Evolutionary conservation across 257 asterid genomes (phyloP), one percentile per base, ranked within the genome.

Genomic region (Gynochthodes officinalis): DNA sequence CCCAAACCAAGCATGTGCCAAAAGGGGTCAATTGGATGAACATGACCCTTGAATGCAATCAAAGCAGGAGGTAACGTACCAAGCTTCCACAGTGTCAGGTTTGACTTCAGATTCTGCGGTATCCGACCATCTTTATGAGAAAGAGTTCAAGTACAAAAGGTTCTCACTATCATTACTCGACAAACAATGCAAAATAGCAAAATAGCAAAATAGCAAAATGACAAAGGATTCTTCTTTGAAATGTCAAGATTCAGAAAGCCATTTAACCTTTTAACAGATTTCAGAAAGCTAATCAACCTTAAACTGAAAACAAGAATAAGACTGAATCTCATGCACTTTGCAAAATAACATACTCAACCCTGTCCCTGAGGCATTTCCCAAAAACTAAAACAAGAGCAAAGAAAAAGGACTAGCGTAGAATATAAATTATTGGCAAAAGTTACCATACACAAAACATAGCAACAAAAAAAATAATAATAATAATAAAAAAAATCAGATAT

Each of bases 1-100:
- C 99, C 99, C 89, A 95, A 84, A 53, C 99, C 99, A 79, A 95
- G 99, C 99, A 95, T 87, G 93, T 95, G 99, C 99, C 99, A 95
- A 32, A 89, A 87, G 68, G 96, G 86, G 19, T 95, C 97, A 25
- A 95, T 95, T 32, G 99, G 95, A 77, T 87, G 95, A 72, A 95
- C 87, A 52, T 91, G 84, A 58, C 95, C 98, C 83, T 73, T 91
- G 78, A 95, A 95, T 75, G 99, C 99, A 77, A 95, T 91, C 80
- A 95, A 84, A 84, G 99, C 99, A 23, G 99, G 99, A 59, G 99
- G 99, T 71, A 94, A 89, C 30, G 99, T 94, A 75, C 99, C 99
- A 39, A 94, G 99, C 78, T 92, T 95, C 99, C 99, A 95, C 64
- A 95, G 76, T 23, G 98, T 88, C 77, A 95, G 85, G 84, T 90